Conservation (phyloP, 2,329 filamentous ascomycete species). For the Chrysoporthe cubensis region DNA sequence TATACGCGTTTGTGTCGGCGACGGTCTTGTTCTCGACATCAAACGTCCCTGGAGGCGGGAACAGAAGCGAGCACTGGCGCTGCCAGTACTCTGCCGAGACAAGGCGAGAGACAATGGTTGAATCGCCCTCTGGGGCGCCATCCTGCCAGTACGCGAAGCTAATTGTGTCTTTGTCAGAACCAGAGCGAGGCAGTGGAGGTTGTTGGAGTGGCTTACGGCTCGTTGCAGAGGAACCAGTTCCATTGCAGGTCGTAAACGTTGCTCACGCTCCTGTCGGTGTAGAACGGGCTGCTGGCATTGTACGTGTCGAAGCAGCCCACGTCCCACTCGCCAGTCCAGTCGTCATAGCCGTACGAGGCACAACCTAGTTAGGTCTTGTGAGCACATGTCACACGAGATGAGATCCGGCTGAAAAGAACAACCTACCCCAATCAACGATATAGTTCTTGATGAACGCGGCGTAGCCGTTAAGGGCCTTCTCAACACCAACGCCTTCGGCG, state of each 20-base stretch:
- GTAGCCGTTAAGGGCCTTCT: constrained; percentile 56
- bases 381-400: not conserved
- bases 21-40: constrained; percentile 39
- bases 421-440: constrained; percentile 46
- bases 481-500: constrained; percentile 53
- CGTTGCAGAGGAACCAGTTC: constrained; percentile 61
- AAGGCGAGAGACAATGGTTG: constrained; percentile 47
- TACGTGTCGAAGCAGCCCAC: constrained; percentile 50
- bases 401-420: not conserved
- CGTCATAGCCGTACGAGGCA: constrained; percentile 50
- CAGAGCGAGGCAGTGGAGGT: not conserved
- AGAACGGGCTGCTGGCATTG: constrained; percentile 49
- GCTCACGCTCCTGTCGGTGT: constrained; percentile 40
- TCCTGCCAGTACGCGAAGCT: constrained; percentile 47
- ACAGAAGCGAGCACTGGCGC: constrained; percentile 49
- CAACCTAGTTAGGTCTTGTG: constrained; percentile 29
- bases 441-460: constrained; percentile 50
- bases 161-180: not conserved
- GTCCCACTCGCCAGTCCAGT: constrained; percentile 47
- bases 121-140: constrained; percentile 47
- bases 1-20: constrained; percentile 41
- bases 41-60: constrained; percentile 44
- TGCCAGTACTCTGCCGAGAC: constrained; percentile 45
- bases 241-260: constrained; percentile 56
- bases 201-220: constrained; percentile 35